A percentile compares a stretch with the other conserved stretches of the same genome.
Evolutionary conservation across 1,139 yeast genomes (phyloP).

Genomic region (Saccharomycopsis hybrid): DNA sequence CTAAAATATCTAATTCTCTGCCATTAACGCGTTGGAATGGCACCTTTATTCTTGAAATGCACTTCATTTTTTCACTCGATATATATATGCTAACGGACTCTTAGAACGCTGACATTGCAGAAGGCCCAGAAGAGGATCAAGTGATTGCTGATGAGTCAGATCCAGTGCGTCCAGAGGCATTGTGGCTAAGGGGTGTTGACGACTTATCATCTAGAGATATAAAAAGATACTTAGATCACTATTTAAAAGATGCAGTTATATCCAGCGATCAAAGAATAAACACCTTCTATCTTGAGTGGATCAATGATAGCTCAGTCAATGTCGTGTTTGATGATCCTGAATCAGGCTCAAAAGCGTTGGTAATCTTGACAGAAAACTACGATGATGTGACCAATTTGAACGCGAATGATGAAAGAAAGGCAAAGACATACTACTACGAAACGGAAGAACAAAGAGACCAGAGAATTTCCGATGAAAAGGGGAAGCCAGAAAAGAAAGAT

Average conservation of each 20-base stretch:
- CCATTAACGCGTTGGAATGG: too few relatives aligned
- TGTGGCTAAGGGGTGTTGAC: conserved; percentile 60
- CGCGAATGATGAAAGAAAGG: conserved; percentile 22
- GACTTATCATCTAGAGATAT: conserved; percentile 60
- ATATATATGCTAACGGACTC: too few relatives aligned
- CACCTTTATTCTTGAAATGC: too few relatives aligned
- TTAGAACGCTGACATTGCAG: too few relatives aligned
- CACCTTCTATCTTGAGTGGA: conserved; percentile 56
- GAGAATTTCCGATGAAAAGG: conserved; percentile 31
- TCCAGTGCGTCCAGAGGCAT: conserved; percentile 35
- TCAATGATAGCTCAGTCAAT: conserved; percentile 56
- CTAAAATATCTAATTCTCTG: too few relatives aligned
- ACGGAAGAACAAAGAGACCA: conserved; percentile 39
- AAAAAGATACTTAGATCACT: conserved; percentile 46
- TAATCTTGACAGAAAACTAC: conserved; percentile 29
- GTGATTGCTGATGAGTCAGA: background rate
- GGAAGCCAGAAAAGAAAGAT: conserved; percentile 39
- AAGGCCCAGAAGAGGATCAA: background rate
- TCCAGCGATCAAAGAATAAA: conserved; percentile 21
- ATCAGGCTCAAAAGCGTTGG: conserved; percentile 38
- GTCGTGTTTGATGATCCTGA: conserved; percentile 45
- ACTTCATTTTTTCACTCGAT: too few relatives aligned
- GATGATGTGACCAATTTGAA: conserved; percentile 21
- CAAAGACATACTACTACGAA: conserved; percentile 26
- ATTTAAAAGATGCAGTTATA: conserved; percentile 33